Base-by-base conservation (phyloP, 148 eudicot species). In the Oxyria digyna region DNA sequence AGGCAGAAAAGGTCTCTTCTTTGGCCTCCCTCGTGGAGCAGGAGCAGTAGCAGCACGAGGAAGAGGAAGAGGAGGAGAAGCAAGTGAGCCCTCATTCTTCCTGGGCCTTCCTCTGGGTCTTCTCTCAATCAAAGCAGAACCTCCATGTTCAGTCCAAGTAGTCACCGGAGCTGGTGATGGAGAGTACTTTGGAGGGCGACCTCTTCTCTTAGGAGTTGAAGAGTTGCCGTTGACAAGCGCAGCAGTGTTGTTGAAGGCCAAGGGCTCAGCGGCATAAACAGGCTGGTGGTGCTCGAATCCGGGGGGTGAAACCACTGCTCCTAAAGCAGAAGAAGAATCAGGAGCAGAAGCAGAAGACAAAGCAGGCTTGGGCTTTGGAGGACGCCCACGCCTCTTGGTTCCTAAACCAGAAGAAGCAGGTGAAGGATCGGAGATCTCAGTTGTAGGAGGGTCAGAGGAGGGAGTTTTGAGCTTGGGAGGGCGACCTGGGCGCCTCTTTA, bases 41-140 rank as follows among this genome's bases (percentile, higher is more conserved):
- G 77, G 49, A 1, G 46, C 71, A 1, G 72, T 14, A 33, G 29
- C 57, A 66, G 12, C 69, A 46, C 0, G 72, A 24, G 26, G 23
- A 32, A 24, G 62, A 40, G 67, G 63, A n/a, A n/a, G n/a, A 57
- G 65, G 55, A 27, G 72, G 38, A 57, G 65, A 42, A 27, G 72
- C 77, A 1, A 13, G 65, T 14, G 14, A 59, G 18, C 37, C 18
- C 67, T 59, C 77, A 41, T n/a, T 68, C 82, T 80, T 85, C 64
- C 74, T 80, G 0, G 93, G 93, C 74, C 93, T 73, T 0, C 93
- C 93, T 24, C 93, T 81, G 0, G 79, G 78, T 45, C 7, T 41
- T 17, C 38, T 37, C 50, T 46, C 48, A 18, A 32, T 37, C 59
- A 49, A 17, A 17, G 57, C 20, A 49, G 71, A 6, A 9, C 20